Evolutionary conservation across 2,329 filamentous ascomycete species (phyloP).

Genomic region (Fusarium hainanense): DNA sequence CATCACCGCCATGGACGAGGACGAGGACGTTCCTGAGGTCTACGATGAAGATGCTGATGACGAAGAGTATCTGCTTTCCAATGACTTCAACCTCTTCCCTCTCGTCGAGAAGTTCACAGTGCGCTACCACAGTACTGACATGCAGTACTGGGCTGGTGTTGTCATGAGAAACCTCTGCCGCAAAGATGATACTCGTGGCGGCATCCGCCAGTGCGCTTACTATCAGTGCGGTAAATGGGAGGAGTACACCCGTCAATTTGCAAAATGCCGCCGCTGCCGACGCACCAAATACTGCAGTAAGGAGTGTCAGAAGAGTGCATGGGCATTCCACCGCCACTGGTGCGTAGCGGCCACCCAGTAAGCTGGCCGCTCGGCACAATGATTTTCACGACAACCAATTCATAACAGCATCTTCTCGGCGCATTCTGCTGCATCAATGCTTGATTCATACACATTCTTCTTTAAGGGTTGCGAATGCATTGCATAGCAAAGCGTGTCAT

Average conservation of each 20-base stretch:
- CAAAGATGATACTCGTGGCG: conserved; percentile 93
- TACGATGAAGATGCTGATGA: conserved; percentile 71
- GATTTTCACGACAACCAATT: conserved; percentile 35
- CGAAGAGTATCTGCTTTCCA: conserved; percentile 89
- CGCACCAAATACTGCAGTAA: conserved; percentile 99
- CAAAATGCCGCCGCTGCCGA: conserved; percentile 95
- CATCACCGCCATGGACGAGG: conserved; percentile 46
- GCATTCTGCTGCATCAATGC: conserved; percentile 43
- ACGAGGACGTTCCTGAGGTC: conserved; percentile 59
- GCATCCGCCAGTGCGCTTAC: conserved; percentile 96
- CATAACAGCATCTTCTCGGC: conserved; percentile 43
- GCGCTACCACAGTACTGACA: conserved; percentile 92
- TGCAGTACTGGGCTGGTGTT: conserved; percentile 99
- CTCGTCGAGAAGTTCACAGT: conserved; percentile 98
- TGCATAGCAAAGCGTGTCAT: conserved; percentile 57
- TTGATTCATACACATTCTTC: conserved; percentile 48
- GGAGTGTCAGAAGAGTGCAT: conserved; percentile 98
- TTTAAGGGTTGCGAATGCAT: conserved; percentile 52
- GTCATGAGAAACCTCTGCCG: conserved; percentile 99
- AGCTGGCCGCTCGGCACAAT: conserved; percentile 16
- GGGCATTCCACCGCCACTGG: conserved; percentile 99
- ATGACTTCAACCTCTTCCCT: conserved; percentile 98
- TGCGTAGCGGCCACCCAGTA: conserved; percentile 79
- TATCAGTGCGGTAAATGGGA: conserved; percentile 99
- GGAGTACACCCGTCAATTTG: conserved; percentile 94